Base-by-base conservation (phyloP, 495 filamentous ascomycete species). In the Neurospora sublineolata region DNA sequence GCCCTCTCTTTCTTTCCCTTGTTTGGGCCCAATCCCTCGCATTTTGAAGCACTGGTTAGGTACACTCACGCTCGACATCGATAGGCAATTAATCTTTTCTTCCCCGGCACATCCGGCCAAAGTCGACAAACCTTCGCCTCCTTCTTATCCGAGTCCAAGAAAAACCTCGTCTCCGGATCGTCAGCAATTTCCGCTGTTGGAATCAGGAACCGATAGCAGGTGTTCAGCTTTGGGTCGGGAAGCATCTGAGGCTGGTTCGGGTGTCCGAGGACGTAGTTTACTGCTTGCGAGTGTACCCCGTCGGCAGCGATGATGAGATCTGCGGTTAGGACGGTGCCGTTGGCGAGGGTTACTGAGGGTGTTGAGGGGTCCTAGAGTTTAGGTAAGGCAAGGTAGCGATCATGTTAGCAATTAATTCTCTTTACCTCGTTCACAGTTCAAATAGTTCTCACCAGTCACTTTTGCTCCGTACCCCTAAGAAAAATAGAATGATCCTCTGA, bases 291-390 rank as follows among this genome's bases (percentile, higher is more conserved):
- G 69, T 87, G 83, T 40, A 86, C 75, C 1, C 86, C 86, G 76
- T 86, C 85, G 9, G 85, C 84, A 12, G 78, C 79, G 16, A 88
- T 74, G 70, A 86, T 76, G 7, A 88, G 71, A 72, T 87, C 85
- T 0, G 74, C 81, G 70, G 52, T 64, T 67, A 76, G 74, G 74
- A 71, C 72, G 16, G 64, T 73, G 1, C 80, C 80, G 68, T 84
- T 80, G n/a, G 79, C 76, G 0, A 85, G 77, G 4, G 74, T 72
- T 4, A 86, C 76, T 1, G 72, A 77, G 12, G 83, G 84, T 8
- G 71, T 73, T 52, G 83, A 80, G 6, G 79, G 70, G 40, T 71
- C 18, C 73, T 75, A 69, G 83, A 75, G 33, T 36, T 36, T 36
- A 36, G 33, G 33, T 36, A 36, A 36, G 33, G 33, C 6, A 33